Conservation (phyloP, 306 rosid genomes). For the Cajanus cajan region DNA sequence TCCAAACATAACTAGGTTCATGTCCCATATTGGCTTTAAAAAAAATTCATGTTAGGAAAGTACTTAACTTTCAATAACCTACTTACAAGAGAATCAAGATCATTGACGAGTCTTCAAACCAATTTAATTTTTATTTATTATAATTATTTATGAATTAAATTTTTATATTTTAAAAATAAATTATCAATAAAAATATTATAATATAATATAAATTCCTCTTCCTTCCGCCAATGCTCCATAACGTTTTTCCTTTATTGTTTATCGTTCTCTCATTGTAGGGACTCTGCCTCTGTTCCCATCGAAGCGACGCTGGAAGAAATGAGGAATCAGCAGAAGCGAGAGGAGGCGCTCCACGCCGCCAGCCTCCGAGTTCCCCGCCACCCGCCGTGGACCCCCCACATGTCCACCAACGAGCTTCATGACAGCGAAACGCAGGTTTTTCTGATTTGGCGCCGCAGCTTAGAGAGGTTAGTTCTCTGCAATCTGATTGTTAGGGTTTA, state of each 20-base stretch:
- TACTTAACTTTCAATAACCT: no score
- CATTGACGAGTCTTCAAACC: no score
- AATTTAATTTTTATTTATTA: no score
- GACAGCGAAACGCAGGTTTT: constrained; percentile 72
- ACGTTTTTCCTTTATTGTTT: neutral
- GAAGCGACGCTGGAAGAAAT: constrained; percentile 54
- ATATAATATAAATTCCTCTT: no score
- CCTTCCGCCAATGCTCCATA: neutral
- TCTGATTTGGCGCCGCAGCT: constrained; percentile 82
- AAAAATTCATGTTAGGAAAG: no score
- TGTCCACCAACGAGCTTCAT: constrained; percentile 88
- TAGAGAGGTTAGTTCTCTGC: constrained; percentile 50
- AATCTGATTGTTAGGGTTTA: neutral
- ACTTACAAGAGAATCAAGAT: no score
- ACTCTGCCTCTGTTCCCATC: constrained; percentile 40
- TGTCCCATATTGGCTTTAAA: no score
- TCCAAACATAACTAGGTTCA: no score
- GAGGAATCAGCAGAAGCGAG: constrained; percentile 63
- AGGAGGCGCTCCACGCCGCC: constrained; percentile 72
- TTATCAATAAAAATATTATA: no score
- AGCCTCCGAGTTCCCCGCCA: constrained; percentile 90
- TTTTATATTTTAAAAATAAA: no score
- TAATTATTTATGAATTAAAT: no score
- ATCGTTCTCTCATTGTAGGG: constrained; percentile 46
- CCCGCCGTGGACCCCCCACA: constrained; percentile 73